Conservation (phyloP, 768 basidiomycete species). For the Russula virescens region DNA sequence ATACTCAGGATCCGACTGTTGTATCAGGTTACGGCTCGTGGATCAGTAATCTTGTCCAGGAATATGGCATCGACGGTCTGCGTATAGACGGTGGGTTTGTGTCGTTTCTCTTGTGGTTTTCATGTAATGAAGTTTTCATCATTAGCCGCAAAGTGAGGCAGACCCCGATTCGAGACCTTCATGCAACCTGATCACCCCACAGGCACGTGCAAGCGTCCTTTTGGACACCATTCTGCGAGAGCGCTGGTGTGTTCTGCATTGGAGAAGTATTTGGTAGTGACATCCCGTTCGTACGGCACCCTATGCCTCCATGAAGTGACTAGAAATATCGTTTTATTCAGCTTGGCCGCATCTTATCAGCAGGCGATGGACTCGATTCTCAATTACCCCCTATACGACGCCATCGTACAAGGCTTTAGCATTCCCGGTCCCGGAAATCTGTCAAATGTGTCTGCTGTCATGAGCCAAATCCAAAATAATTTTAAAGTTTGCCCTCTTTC, state of each 20-base stretch:
- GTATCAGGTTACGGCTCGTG: slow-evolving; percentile 57
- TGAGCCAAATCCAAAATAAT: slow-evolving; percentile 47
- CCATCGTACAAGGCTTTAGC: slow-evolving; percentile 57
- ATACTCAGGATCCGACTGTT: slow-evolving; percentile 66
- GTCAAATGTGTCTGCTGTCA: slow-evolving; percentile 46
- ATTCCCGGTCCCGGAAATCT: slow-evolving; percentile 66
- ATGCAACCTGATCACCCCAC: slow-evolving; percentile 9
- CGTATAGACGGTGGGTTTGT: slow-evolving; percentile 60
- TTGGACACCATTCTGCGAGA: slow-evolving; percentile 67
- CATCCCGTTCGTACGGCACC: slow-evolving; percentile 37
- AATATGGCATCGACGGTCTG: slow-evolving; percentile 78
- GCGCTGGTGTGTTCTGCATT: slow-evolving; percentile 81
- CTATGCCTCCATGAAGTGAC: slow-evolving; percentile 22
- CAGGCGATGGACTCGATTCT: slow-evolving; percentile 61
- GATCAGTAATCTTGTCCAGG: slow-evolving; percentile 61
- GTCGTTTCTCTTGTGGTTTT: not conserved
- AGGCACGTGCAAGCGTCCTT: slow-evolving; percentile 68
- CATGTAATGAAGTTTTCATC: not conserved
- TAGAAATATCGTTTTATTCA: slow-evolving; percentile 27
- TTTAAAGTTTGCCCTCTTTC: slow-evolving; percentile 37
- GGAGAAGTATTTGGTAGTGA: slow-evolving; percentile 69
- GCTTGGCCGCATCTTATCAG: slow-evolving; percentile 54
- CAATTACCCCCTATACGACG: slow-evolving; percentile 64
- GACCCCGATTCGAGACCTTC: not conserved
- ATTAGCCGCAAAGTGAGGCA: slow-evolving; percentile 34